Percentiles rank a stretch among this genome's conserved stretches.
Evolutionary conservation across 2,329 filamentous ascomycete species (phyloP).

Genomic region (Blastomyces parvus): DNA sequence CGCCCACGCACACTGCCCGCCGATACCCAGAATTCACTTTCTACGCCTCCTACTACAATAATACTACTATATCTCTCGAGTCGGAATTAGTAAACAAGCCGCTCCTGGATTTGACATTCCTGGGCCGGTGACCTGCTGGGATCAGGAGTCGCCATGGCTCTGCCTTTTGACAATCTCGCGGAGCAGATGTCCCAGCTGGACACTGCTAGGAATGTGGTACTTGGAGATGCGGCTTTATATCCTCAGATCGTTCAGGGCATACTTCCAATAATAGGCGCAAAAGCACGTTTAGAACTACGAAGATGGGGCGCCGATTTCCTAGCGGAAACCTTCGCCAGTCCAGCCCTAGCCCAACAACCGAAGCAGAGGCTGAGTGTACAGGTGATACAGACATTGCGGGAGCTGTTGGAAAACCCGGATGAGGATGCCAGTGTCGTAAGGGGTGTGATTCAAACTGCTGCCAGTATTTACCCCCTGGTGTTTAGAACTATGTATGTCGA

Average conservation of each 20-base stretch:
- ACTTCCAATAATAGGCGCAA: slow-evolving; percentile 75
- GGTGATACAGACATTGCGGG: slow-evolving; percentile 67
- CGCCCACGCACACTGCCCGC: neutral
- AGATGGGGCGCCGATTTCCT: slow-evolving; percentile 96
- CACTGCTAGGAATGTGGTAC: slow-evolving; percentile 78
- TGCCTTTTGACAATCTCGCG: slow-evolving; percentile 46
- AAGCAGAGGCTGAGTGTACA: slow-evolving; percentile 71
- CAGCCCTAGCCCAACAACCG: slow-evolving; percentile 63
- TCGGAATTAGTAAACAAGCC: neutral
- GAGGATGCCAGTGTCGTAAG: slow-evolving; percentile 75
- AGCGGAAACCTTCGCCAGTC: slow-evolving; percentile 89
- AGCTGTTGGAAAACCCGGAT: slow-evolving; percentile 58
- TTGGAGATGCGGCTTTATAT: slow-evolving; percentile 81
- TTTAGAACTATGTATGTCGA: slow-evolving; percentile 85
- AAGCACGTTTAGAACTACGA: slow-evolving; percentile 67
- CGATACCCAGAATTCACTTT: neutral
- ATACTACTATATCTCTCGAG: neutral
- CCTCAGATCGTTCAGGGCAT: slow-evolving; percentile 85
- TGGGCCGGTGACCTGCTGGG: neutral
- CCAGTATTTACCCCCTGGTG: slow-evolving; percentile 86
- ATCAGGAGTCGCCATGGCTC: slow-evolving; percentile 9
- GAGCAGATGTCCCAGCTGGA: slow-evolving; percentile 82
- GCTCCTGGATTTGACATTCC: neutral
- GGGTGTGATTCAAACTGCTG: slow-evolving; percentile 75
- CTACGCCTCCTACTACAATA: neutral